Evolutionary conservation across 2,329 filamentous ascomycete genomes (phyloP).

Genomic region (Penicillium sp.): DNA sequence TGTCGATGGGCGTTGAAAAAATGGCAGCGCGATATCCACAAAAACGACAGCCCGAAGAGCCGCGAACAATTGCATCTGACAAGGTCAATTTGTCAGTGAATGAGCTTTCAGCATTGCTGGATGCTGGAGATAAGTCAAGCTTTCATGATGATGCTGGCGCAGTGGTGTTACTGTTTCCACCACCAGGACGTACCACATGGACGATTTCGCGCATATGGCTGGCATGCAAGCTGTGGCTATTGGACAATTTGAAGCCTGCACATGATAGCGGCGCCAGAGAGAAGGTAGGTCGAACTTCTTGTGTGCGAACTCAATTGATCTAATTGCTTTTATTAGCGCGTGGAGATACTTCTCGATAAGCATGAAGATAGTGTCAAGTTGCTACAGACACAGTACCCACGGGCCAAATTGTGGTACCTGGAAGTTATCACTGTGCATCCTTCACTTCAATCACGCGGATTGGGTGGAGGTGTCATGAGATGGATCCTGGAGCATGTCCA

Average conservation of each 20-base stretch:
- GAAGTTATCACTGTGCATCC: slow-evolving; percentile 31
- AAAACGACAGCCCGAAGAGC: neutral
- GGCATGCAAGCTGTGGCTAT: slow-evolving; percentile 18
- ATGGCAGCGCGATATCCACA: slow-evolving; percentile 11
- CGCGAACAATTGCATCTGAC: neutral
- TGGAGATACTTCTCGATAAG: slow-evolving; percentile 13
- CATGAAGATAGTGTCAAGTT: slow-evolving; percentile 8
- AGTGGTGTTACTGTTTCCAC: slow-evolving; percentile 25
- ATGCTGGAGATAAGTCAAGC: neutral
- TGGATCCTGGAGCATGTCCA: slow-evolving; percentile 16
- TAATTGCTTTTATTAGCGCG: slow-evolving; percentile 10
- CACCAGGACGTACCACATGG: slow-evolving; percentile 14
- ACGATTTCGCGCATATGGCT: slow-evolving; percentile 7
- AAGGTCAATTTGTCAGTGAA: neutral
- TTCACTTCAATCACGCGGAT: slow-evolving; percentile 24
- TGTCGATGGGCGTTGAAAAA: slow-evolving; percentile 8
- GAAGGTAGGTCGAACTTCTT: slow-evolving; percentile 8
- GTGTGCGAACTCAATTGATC: neutral
- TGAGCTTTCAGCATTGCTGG: neutral
- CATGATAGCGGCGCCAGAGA: slow-evolving; percentile 14
- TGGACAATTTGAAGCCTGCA: slow-evolving; percentile 15
- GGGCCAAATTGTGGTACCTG: slow-evolving; percentile 24
- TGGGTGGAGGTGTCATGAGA: slow-evolving; percentile 21
- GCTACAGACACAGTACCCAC: slow-evolving; percentile 3
- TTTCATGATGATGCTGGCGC: slow-evolving; percentile 16